Percentiles rank a stretch among this genome's conserved stretches.
Evolutionary conservation across 768 basidiomycete genomes (phyloP).

Genomic region (Tulasnella calospora): DNA sequence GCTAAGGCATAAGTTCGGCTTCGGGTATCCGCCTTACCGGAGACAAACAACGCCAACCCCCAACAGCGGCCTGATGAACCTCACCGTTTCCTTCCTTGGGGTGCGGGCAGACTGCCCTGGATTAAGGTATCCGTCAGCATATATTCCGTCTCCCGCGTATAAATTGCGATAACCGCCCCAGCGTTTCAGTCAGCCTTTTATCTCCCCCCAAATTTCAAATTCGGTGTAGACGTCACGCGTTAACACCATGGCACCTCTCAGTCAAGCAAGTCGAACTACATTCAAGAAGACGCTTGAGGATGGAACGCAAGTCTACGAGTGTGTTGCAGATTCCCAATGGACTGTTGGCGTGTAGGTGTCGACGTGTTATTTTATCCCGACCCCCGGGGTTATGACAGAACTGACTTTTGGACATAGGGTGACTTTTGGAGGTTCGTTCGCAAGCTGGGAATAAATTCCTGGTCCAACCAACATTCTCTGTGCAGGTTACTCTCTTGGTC

Average conservation of each 20-base stretch:
- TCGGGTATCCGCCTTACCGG: not conserved
- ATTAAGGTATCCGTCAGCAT: not conserved
- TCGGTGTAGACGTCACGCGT: not conserved
- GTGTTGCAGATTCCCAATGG: conserved; percentile 2
- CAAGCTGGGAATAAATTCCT: not conserved
- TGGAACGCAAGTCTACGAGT: conserved; percentile 5
- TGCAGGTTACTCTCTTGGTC: not conserved
- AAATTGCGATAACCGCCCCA: not conserved
- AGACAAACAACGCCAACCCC: not conserved
- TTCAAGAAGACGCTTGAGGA: not conserved
- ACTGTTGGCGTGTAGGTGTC: not conserved
- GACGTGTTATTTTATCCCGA: not conserved
- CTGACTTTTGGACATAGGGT: not conserved
- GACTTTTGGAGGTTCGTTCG: conserved; percentile 7
- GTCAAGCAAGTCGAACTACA: not conserved
- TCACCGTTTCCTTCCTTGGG: not conserved
- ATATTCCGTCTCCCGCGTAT: not conserved
- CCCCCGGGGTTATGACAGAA: not conserved
- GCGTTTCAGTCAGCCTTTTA: not conserved
- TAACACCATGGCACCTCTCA: not conserved
- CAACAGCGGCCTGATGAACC: not conserved
- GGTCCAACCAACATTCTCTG: not conserved
- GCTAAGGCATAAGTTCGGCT: not conserved
- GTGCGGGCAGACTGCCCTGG: not conserved
- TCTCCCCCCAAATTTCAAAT: not conserved